A percentile compares a stretch with the other conserved stretches of the same genome.
Evolutionary conservation across 1,284 basidiomycete species (phyloP).

Genomic region (Exsudoporus floridanus): DNA sequence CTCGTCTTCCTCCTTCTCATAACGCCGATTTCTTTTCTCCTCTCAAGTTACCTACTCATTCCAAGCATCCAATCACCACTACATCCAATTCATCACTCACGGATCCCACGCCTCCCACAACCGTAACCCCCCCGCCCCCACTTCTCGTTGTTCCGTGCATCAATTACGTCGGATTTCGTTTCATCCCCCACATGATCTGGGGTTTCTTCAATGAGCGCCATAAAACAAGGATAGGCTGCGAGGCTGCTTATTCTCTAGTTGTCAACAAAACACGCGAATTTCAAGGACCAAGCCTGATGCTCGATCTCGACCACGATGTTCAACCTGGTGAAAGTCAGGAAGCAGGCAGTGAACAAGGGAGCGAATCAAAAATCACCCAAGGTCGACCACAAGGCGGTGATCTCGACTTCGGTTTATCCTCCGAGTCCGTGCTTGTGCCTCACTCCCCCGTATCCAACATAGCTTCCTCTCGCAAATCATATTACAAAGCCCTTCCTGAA

Average conservation of each 20-base stretch:
- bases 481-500: conserved; percentile 72
- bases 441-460: conserved; percentile 63
- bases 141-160: conserved; percentile 86
- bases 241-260: conserved; percentile 79
- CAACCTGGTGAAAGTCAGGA: conserved; percentile 1
- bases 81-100: conserved; percentile 3
- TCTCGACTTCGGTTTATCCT: conserved; percentile 71
- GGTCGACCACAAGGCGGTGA: conserved; percentile 45
- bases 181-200: conserved; percentile 88
- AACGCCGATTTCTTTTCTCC: conserved; percentile 45
- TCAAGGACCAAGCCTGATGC: conserved; percentile 37
- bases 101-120: conserved; percentile 49
- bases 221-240: conserved; percentile 75
- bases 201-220: conserved; percentile 92
- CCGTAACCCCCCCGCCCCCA: conserved; percentile 78
- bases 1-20: conserved; percentile 41
- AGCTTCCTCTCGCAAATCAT: conserved; percentile 68
- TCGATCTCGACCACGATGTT: conserved; percentile 15
- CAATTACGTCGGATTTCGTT: conserved; percentile 83
- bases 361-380: not conserved
- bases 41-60: conserved; percentile 31
- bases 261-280: conserved; percentile 67
- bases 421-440: conserved; percentile 71
- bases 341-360: not conserved
- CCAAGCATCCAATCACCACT: conserved; percentile 24